These are phyloP conservation scores for Saksenaea vasiformis DNA, from an alignment of 371 early-diverging fungal genomes.

Conservation along the genomic window DNA sequence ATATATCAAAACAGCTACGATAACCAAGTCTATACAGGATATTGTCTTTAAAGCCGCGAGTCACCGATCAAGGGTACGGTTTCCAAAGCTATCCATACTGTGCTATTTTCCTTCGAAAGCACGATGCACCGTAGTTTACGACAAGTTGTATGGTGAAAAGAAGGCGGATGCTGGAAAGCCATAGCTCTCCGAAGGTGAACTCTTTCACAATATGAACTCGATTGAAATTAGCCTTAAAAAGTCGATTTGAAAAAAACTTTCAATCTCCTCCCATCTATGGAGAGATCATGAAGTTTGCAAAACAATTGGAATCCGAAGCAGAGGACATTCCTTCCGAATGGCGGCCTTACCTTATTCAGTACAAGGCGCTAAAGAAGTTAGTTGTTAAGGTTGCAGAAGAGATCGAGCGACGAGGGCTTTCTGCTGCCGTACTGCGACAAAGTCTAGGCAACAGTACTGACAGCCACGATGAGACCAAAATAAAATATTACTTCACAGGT, in stretches of 20 bases:
- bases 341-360: slow-evolving; percentile 66
- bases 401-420: slow-evolving; percentile 60
- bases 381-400: slow-evolving; percentile 68
- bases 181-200: no score
- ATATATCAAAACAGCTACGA: no score
- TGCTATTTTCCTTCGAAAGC: no score
- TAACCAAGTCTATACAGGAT: no score
- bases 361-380: slow-evolving; percentile 65
- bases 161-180: no score
- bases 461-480: slow-evolving; percentile 23
- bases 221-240: no score
- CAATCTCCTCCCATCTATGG: slow-evolving; percentile 33
- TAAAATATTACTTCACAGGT: slow-evolving; percentile 61
- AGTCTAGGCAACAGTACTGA: slow-evolving; percentile 36
- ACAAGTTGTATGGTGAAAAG: no score
- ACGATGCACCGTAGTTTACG: no score
- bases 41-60: no score
- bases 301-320: slow-evolving; percentile 66
- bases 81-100: no score
- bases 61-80: no score
- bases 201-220: no score
- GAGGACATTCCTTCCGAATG: slow-evolving; percentile 68
- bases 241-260: slow-evolving; percentile 7
- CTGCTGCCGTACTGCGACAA: slow-evolving; percentile 51
- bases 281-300: slow-evolving; percentile 79